Evolutionary conservation across 805 yeast species (phyloP).

Genomic region (Saccharomycodes ludwigii): DNA sequence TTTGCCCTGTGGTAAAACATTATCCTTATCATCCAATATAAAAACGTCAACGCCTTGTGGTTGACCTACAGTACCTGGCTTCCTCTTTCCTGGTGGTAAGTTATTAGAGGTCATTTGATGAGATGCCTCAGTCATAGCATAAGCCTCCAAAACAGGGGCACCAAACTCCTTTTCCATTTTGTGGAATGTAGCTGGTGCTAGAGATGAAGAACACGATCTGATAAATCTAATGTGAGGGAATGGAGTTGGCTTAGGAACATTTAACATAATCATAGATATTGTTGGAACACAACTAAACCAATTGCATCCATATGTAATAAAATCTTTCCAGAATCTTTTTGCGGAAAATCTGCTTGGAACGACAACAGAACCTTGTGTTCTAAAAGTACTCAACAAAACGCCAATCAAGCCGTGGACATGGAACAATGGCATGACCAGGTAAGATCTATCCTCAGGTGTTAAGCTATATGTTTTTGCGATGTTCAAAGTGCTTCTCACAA

Average conservation of each 20-base stretch:
- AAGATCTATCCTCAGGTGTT: constrained; percentile 36
- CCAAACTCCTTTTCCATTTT: constrained; percentile 43
- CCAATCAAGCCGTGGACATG: constrained; percentile 69
- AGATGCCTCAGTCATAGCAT: constrained; percentile 75
- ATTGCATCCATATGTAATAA: constrained; percentile 34
- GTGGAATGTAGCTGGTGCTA: constrained; percentile 53
- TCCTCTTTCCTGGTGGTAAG: constrained; percentile 50
- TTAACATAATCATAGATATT: constrained; percentile 53
- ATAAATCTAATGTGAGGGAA: constrained; percentile 50
- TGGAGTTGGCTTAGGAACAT: constrained; percentile 35
- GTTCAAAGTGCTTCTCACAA: constrained; percentile 46
- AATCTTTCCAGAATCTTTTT: constrained; percentile 46
- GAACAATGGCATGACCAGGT: constrained; percentile 65
- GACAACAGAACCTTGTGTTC: constrained; percentile 48
- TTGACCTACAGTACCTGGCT: constrained; percentile 63
- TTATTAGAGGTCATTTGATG: constrained; percentile 70
- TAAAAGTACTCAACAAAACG: constrained; percentile 48
- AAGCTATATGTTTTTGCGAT: constrained; percentile 46
- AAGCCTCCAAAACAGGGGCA: constrained; percentile 66
- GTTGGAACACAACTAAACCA: constrained; percentile 79
- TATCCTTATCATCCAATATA: constrained; percentile 39
- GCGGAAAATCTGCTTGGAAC: constrained; percentile 56
- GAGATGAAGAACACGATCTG: constrained; percentile 59
- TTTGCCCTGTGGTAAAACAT: constrained; percentile 34
- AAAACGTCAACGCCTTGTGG: constrained; percentile 59